Conservation (phyloP, 225 moss, liverwort and hornwort genomes). For the Asterella californica region DNA sequence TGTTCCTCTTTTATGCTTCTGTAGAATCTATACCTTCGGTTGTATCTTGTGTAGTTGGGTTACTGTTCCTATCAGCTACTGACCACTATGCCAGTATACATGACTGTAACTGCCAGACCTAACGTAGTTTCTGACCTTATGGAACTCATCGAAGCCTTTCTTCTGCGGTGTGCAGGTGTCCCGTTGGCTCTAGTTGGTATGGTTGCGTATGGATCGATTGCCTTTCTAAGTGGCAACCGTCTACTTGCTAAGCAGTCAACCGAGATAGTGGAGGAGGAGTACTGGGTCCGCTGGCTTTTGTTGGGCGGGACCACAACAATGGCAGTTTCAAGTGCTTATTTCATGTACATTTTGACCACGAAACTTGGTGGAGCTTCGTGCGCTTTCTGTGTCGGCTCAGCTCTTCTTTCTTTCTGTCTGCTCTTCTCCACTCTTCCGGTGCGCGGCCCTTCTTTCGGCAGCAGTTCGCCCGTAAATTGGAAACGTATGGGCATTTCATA, state of each 20-base stretch:
- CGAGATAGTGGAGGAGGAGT: constrained; percentile 58
- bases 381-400: constrained; percentile 86
- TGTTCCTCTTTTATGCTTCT: too few species aligned
- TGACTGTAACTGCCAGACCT: too few species aligned
- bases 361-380: constrained; percentile 88
- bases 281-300: constrained; percentile 66
- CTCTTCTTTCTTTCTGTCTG: constrained; percentile 75
- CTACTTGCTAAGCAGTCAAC: constrained; percentile 41
- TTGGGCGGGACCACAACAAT: constrained; percentile 71
- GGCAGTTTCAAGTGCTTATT: constrained; percentile 80
- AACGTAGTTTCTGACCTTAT: not conserved
- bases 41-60: too few species aligned
- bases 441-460: constrained; percentile 34
- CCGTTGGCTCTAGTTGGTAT: constrained; percentile 79
- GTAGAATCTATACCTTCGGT: too few species aligned
- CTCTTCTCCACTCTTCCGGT: constrained; percentile 79
- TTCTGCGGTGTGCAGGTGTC: constrained; percentile 51
- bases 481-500: constrained; percentile 28
- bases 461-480: constrained; percentile 31
- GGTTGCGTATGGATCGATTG: constrained; percentile 69
- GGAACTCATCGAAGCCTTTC: not conserved
- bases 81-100: too few species aligned
- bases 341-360: constrained; percentile 79
- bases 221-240: constrained; percentile 57
- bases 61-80: not conserved